Evolutionary conservation across 805 yeast species (phyloP).

Genomic region (Candida boidinii): DNA sequence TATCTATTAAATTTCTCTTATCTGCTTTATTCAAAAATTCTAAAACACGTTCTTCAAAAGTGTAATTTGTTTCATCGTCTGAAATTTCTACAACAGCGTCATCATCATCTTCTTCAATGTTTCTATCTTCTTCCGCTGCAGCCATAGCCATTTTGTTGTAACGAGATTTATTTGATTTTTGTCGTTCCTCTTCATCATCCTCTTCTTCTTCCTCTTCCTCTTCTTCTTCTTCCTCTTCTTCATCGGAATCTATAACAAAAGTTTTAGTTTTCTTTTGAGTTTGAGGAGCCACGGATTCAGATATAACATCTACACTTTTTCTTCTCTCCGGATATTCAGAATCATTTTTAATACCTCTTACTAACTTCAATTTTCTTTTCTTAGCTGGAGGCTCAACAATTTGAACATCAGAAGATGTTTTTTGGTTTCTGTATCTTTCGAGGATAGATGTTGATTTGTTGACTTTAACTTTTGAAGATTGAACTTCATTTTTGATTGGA

Average conservation of each 20-base stretch:
- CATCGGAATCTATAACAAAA: slow-evolving; percentile 13
- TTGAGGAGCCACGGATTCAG: slow-evolving; percentile 34
- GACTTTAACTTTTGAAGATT: slow-evolving; percentile 29
- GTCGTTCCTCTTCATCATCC: slow-evolving; percentile 11
- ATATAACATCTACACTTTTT: slow-evolving; percentile 26
- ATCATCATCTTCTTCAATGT: slow-evolving; percentile 27
- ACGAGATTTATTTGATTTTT: slow-evolving; percentile 2
- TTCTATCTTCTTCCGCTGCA: slow-evolving; percentile 42
- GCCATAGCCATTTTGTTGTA: neutral
- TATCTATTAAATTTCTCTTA: slow-evolving; percentile 67
- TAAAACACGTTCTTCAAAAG: slow-evolving; percentile 59
- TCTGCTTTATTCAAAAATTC: slow-evolving; percentile 76
- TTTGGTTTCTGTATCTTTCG: slow-evolving; percentile 29
- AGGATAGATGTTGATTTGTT: slow-evolving; percentile 32
- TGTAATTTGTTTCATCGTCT: slow-evolving; percentile 19
- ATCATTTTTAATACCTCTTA: slow-evolving; percentile 17
- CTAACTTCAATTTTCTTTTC: slow-evolving; percentile 17
- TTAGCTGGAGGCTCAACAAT: slow-evolving; percentile 2
- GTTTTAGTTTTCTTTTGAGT: slow-evolving; percentile 25
- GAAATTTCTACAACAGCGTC: slow-evolving; percentile 23
- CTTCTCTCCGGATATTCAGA: slow-evolving; percentile 42
- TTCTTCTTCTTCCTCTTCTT: slow-evolving; percentile 8
- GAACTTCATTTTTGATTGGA: slow-evolving; percentile 11
- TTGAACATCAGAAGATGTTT: too few relatives aligned
- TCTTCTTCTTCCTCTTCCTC: slow-evolving; percentile 16